Conservation (phyloP, 768 basidiomycete species). For the Pisolithus orientalis region DNA sequence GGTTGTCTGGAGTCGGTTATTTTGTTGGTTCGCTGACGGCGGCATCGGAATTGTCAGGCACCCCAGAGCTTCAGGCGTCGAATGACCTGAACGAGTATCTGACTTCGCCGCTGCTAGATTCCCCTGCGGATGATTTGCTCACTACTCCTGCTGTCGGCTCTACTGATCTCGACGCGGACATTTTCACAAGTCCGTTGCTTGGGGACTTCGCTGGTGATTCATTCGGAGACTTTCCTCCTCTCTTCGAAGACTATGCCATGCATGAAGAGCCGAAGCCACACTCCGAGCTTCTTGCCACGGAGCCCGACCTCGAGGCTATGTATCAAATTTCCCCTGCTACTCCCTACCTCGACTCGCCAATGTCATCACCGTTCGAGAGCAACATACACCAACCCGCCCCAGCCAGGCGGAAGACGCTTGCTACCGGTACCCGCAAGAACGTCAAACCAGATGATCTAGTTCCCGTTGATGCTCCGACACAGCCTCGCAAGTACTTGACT, state of each 20-base stretch:
- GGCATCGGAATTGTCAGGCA: constrained; percentile 13
- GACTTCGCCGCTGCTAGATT: constrained; percentile 43
- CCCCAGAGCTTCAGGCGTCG: constrained; percentile 33
- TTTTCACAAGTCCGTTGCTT: constrained; percentile 38
- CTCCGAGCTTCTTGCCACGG: constrained; percentile 9
- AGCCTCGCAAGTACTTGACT: constrained; percentile 63
- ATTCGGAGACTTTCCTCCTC: constrained; percentile 26
- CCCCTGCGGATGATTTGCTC: constrained; percentile 39
- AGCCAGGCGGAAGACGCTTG: constrained; percentile 29
- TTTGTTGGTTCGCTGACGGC: neutral
- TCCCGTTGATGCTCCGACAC: constrained; percentile 72
- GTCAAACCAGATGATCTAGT: constrained; percentile 60
- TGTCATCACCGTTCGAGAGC: constrained; percentile 22
- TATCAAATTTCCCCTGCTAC: constrained; percentile 48
- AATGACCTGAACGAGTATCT: constrained; percentile 37
- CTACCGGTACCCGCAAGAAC: constrained; percentile 70
- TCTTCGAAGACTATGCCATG: constrained; percentile 22
- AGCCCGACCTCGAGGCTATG: constrained; percentile 30
- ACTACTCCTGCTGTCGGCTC: constrained; percentile 37
- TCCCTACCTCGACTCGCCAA: constrained; percentile 39
- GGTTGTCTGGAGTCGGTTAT: neutral
- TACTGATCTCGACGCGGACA: constrained; percentile 29
- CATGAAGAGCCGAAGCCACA: constrained; percentile 15
- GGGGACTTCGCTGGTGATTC: constrained; percentile 29
- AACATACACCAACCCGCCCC: constrained; percentile 11